Evolutionary conservation across 306 rosid species (phyloP).

Genomic region (Urtica urens): DNA sequence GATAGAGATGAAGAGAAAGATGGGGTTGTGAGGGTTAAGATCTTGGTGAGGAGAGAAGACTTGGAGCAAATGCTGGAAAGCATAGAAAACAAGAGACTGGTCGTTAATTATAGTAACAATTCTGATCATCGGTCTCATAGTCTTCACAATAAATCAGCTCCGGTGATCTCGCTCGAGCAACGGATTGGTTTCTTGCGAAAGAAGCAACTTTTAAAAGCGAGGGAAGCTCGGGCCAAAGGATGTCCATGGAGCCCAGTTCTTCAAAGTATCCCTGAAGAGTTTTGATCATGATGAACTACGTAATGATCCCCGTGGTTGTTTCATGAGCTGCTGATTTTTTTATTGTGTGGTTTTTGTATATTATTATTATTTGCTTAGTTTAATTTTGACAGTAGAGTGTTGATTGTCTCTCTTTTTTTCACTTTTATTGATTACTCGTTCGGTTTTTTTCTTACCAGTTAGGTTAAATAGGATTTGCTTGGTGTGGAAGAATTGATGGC

Average conservation of each 20-base stretch:
- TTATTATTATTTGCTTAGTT: not conserved
- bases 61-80: conserved; percentile 30
- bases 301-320: too few relatives aligned
- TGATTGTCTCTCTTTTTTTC: not conserved
- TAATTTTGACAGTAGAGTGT: not conserved
- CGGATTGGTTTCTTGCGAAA: conserved; percentile 21
- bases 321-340: too few relatives aligned
- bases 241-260: conserved; percentile 41
- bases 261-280: conserved; percentile 48
- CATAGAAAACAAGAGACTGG: not conserved
- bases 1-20: conserved; percentile 21
- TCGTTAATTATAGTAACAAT: not conserved
- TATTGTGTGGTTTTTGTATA: too few relatives aligned
- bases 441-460: too few relatives aligned
- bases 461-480: too few relatives aligned
- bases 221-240: conserved; percentile 11
- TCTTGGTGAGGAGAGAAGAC: conserved; percentile 34
- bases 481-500: too few relatives aligned
- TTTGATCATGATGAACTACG: too few relatives aligned
- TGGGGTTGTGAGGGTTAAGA: conserved; percentile 48
- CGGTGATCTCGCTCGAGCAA: conserved; percentile 23
- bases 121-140: not conserved
- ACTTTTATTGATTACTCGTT: too few relatives aligned
- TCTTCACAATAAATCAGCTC: too few relatives aligned
- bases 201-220: conserved; percentile 21